These are phyloP conservation scores for Cutaneotrichosporon mucoides DNA, from an alignment of 1,284 basidiomycete genomes.

Conservation along the genomic window DNA sequence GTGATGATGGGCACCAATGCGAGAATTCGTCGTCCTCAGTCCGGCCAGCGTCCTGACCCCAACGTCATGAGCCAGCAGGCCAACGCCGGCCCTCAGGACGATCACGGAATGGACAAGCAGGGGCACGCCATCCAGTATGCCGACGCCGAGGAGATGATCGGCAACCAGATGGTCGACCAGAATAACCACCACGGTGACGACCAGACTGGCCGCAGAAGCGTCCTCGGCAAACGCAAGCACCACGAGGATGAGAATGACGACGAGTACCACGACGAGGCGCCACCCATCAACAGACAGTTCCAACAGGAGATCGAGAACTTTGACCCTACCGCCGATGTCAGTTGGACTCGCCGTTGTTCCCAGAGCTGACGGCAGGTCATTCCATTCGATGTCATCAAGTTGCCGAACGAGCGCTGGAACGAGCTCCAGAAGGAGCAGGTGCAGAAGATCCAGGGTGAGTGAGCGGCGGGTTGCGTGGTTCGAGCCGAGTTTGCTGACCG, in stretches of 20 bases:
- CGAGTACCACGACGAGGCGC: background rate
- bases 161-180: background rate
- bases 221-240: background rate
- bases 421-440: slow-evolving; percentile 23
- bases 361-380: slow-evolving; percentile 12
- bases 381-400: slow-evolving; percentile 14
- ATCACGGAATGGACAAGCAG: too few species aligned
- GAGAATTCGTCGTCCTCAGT: too few species aligned
- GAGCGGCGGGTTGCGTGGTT: too few species aligned
- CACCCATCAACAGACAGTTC: too few species aligned
- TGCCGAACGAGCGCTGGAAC: slow-evolving; percentile 30
- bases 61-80: too few species aligned
- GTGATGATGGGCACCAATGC: too few species aligned
- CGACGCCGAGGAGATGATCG: background rate
- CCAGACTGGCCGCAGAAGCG: too few species aligned
- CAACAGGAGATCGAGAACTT: slow-evolving; percentile 4
- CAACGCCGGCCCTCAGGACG: too few species aligned
- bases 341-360: background rate
- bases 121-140: too few species aligned
- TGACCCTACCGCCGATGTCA: slow-evolving; percentile 23
- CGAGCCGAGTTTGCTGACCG: background rate
- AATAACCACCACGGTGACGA: background rate
- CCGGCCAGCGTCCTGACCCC: too few species aligned
- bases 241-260: background rate
- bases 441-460: slow-evolving; percentile 25